Conservation (phyloP, 371 early-diverging fungal species). For the Mortierella sp. region DNA sequence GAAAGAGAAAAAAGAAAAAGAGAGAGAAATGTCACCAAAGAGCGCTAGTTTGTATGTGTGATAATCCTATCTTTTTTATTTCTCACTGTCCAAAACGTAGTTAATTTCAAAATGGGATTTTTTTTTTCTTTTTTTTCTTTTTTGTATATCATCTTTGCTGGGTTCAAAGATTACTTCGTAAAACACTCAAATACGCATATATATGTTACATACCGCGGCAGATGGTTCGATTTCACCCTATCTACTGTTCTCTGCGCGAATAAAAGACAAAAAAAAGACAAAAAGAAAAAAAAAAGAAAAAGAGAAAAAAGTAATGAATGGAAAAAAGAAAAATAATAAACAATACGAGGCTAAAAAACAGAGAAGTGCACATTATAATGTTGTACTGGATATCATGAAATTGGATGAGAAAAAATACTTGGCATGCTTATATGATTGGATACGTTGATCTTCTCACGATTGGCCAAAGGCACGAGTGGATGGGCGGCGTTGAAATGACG, state of each 20-base stretch:
- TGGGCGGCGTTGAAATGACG: conserved; percentile 9
- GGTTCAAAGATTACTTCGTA: conserved; percentile 1
- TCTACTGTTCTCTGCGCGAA: conserved; percentile 1
- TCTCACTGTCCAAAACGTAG: conserved; percentile 1
- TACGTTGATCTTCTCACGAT: neutral
- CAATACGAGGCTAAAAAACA: neutral
- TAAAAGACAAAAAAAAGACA: neutral
- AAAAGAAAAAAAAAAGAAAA: neutral
- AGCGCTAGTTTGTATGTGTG: neutral
- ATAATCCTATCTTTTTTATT: conserved; percentile 1
- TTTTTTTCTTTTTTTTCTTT: neutral
- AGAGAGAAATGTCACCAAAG: neutral
- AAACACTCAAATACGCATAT: neutral
- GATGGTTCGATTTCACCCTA: conserved; percentile 12
- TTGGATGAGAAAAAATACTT: conserved; percentile 1
- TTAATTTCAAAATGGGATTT: conserved; percentile 1
- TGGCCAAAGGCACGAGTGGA: conserved; percentile 15
- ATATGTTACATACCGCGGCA: conserved; percentile 10
- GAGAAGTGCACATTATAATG: conserved; percentile 2
- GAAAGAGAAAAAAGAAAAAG: neutral
- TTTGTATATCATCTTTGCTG: conserved; percentile 2
- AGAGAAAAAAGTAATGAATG: neutral
- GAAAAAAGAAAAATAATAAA: neutral
- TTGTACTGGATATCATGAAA: conserved; percentile 11
- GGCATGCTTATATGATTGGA: neutral